Evolutionary conservation across 2,329 filamentous ascomycete species (phyloP), one percentile per base, ranked within the genome.

Genomic region (Penicillium occitanis): DNA sequence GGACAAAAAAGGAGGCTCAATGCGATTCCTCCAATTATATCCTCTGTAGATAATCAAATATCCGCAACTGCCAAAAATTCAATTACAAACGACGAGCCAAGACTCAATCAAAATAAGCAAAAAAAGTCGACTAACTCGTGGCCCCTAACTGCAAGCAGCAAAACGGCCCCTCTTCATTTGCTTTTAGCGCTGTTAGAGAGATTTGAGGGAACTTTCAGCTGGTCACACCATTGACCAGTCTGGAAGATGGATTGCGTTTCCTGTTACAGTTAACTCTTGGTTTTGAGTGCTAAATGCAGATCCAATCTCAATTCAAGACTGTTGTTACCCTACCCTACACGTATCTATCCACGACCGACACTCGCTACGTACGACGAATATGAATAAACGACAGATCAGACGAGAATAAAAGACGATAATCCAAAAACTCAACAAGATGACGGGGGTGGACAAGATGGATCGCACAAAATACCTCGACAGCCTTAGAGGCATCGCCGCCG

Each of bases 401-500:
- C 10, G 10, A 40, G 11, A 37, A 37, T 37, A 55, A 55, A 17
- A 17, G 50, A 55, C 50, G 28, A 57, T 14, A 33, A 25, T 25
- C 25, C 25, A 30, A 7, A 8, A 28, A 17, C 13, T 25, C 8
- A 8, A 50, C 59, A 37, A 33, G 5, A 50, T 13, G 5, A n/a
- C 3, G 22, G n/a, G n/a, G 6, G 7, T 22, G 33, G 42, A 61
- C 37, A 58, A 10, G 13, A 65, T 61, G 57, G 46, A 35, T 7
- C 63, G 57, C 17, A 33, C 63, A 4, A 65, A 46, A 33, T 72
- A 71, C 69, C 69, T 76, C 1, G 74, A 76, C 63, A 74, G 75
- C 51, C 69, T 76, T 35, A 68, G 71, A 7, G 75, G 75, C 8
- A 68, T 74, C 33, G 73, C 74, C 40, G 71, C 73, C 0, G 69